Evolutionary conservation across 257 asterid genomes (phyloP), one percentile per base, ranked within the genome.

Genomic region (Solanum appendiculatum): DNA sequence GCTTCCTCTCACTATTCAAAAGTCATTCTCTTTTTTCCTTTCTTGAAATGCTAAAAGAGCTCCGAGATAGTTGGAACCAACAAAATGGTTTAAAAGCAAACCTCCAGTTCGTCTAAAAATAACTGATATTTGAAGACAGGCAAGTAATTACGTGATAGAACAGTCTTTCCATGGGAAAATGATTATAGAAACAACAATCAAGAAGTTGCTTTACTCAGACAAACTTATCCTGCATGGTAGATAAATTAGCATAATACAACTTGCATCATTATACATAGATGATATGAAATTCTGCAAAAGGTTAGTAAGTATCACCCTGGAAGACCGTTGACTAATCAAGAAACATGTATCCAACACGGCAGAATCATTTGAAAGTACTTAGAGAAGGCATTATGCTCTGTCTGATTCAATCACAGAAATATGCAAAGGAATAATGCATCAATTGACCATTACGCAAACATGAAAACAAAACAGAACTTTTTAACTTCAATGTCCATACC

Each of bases 401-500:
- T 86, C 39, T 3, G 31, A 48, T 36, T 18, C 68, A 48, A 81
- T 29, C 85, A 78, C 15, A 54, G 31, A 46, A 18, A 48, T 5
- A 37, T 48, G 42, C 31, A 8, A 80, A 29, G 37, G 42, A 80
- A 80, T 8, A 81, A 81, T 29, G 66, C 37, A 31, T 51, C 85
- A 48, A 81, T 48, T 29, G 54, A 48, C 68, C 68, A 48, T 46
- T 48, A 54, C 18, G 11, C 58, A 48, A 48, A 81, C 68, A 81
- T 20, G 85, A 81, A 80, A 81, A 81, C 36, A n/a, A n/a, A n/a
- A n/a, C 44, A 81, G 85, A 48, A 48, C 12, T 51, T 69, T 58
- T 83, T 84, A 85, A 75, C 39, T 64, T 81, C 66, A 29, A 48
- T 7, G 44, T 72, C 54, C 93, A 81, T 90, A 97, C 99, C 99